Conservation (phyloP, 345 rosid species). For the Gossypium turneri region DNA sequence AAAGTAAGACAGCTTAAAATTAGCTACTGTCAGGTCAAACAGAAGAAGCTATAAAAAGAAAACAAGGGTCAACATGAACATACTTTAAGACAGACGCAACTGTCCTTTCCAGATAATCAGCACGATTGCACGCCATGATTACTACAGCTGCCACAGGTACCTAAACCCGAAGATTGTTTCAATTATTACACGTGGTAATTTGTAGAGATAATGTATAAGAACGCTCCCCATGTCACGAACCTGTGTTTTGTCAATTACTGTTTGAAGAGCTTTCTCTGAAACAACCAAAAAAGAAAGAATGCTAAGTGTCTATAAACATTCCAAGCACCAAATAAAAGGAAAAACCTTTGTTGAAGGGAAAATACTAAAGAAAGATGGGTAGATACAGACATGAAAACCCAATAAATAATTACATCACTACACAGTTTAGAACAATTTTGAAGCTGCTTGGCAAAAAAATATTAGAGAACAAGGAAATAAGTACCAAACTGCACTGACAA, state of each 20-base stretch:
- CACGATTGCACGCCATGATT: slow-evolving; percentile 98
- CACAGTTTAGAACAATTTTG: background rate
- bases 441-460: background rate
- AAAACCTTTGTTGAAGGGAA: background rate
- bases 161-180: slow-evolving; percentile 36
- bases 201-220: background rate
- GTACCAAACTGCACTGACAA: background rate
- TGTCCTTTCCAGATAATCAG: slow-evolving; percentile 93
- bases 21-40: slow-evolving; percentile 1
- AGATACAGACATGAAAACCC: background rate
- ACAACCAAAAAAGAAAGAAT: slow-evolving; percentile 24
- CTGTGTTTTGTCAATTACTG: slow-evolving; percentile 51
- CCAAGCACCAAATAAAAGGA: slow-evolving; percentile 3
- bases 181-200: slow-evolving; percentile 8
- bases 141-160: slow-evolving; percentile 86
- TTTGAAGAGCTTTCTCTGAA: slow-evolving; percentile 71
- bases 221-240: slow-evolving; percentile 23
- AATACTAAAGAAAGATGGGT: background rate
- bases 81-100: slow-evolving; percentile 73
- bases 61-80: slow-evolving; percentile 6
- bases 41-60: background rate
- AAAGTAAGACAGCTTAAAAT: slow-evolving; percentile 11
- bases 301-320: slow-evolving; percentile 14
- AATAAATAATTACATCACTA: background rate
- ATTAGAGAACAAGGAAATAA: background rate